phyloP scores from a whole-genome alignment of 2,329 filamentous ascomycete species.

The Pseudogymnoascus verrucosus region DNA sequence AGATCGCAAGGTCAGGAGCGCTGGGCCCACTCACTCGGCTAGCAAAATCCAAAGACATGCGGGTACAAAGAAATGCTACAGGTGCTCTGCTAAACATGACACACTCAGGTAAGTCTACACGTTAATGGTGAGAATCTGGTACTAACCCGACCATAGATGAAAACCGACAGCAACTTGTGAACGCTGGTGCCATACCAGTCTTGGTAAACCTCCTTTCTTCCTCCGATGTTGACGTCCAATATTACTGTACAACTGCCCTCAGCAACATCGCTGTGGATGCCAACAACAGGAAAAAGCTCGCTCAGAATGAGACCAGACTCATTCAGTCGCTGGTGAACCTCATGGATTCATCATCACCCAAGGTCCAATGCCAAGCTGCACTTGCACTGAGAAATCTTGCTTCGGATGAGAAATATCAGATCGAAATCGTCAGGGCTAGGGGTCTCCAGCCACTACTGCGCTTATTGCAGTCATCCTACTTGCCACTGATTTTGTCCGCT shows the following conservation, averaged over 20 bases:
- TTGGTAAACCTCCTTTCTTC: conserved; percentile 92
- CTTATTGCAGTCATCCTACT: conserved; percentile 87
- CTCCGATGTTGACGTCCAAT: conserved; percentile 92
- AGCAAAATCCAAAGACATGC: conserved; percentile 97
- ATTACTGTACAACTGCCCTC: conserved; percentile 96
- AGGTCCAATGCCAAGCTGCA: conserved; percentile 96
- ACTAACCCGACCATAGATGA: conserved; percentile 57
- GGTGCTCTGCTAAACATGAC: conserved; percentile 98
- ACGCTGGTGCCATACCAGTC: conserved; percentile 94
- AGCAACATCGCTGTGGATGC: conserved; percentile 97
- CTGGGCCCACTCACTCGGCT: conserved; percentile 82
- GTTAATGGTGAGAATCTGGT: conserved; percentile 14
- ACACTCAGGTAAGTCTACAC: conserved; percentile 69
- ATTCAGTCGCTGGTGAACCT: conserved; percentile 91
- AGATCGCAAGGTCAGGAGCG: conserved; percentile 91
- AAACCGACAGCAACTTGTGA: conserved; percentile 94
- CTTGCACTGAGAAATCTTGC: conserved; percentile 89
- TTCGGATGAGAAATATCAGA: conserved; percentile 96
- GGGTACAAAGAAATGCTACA: conserved; percentile 94
- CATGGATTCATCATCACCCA: conserved; percentile 95
- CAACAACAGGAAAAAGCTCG: conserved; percentile 82
- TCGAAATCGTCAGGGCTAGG: conserved; percentile 88
- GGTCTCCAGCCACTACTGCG: conserved; percentile 79
- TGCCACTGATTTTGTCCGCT: conserved; percentile 90
- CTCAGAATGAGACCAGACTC: conserved; percentile 81